Conservation (phyloP, 495 filamentous ascomycete species). For the Penicillium turbatum region DNA sequence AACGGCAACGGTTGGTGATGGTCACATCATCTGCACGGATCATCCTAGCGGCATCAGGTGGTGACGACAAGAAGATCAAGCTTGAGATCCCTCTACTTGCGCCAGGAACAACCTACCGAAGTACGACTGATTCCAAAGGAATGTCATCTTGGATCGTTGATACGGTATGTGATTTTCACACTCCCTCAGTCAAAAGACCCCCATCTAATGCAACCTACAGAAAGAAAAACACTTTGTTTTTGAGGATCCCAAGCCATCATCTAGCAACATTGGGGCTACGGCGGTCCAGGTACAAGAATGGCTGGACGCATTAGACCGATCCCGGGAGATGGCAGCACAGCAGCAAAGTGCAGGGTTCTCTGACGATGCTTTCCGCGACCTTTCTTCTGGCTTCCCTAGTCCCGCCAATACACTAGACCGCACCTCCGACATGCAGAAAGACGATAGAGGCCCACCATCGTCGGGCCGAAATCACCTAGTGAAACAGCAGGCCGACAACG, state of each 20-base stretch:
- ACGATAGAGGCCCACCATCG: slow-evolving; percentile 21
- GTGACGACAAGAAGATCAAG: slow-evolving; percentile 95
- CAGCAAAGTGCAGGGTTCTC: slow-evolving; percentile 60
- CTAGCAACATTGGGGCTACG: slow-evolving; percentile 41
- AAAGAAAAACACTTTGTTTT: slow-evolving; percentile 88
- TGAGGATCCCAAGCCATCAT: slow-evolving; percentile 75
- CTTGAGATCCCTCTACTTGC: slow-evolving; percentile 76
- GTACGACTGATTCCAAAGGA: slow-evolving; percentile 75
- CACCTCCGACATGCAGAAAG: slow-evolving; percentile 39
- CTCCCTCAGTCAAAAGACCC: not conserved
- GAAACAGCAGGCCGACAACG: slow-evolving; percentile 48
- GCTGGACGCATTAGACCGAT: slow-evolving; percentile 77
- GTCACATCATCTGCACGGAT: slow-evolving; percentile 87
- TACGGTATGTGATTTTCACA: slow-evolving; percentile 60
- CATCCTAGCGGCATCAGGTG: slow-evolving; percentile 85
- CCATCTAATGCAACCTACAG: slow-evolving; percentile 43
- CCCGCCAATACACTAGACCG: slow-evolving; percentile 69
- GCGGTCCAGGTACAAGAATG: slow-evolving; percentile 69
- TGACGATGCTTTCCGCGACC: slow-evolving; percentile 67
- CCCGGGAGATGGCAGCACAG: slow-evolving; percentile 72
- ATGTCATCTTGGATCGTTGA: slow-evolving; percentile 86
- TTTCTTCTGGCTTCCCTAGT: slow-evolving; percentile 67
- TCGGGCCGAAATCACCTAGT: slow-evolving; percentile 45
- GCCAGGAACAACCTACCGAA: slow-evolving; percentile 70
- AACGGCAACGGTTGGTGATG: slow-evolving; percentile 90